Evolutionary conservation across 768 basidiomycete species (phyloP).

Genomic region (Rubroboletus satanas): DNA sequence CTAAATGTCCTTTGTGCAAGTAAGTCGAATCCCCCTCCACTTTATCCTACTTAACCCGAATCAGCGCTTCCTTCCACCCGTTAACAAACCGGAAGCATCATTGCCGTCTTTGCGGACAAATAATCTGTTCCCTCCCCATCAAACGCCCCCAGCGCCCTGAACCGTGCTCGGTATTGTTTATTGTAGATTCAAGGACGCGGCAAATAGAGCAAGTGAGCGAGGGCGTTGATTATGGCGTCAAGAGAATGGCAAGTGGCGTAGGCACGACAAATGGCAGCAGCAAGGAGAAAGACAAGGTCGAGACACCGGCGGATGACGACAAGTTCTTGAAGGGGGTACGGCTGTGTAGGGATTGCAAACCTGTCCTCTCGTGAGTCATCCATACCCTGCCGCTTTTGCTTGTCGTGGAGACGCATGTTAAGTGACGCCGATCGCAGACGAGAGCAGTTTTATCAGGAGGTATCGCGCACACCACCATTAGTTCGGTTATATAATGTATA

Average conservation of each 20-base stretch:
- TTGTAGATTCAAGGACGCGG: constrained; percentile 76
- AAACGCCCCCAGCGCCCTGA: constrained; percentile 64
- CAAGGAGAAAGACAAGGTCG: constrained; percentile 35
- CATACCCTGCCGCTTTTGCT: not conserved
- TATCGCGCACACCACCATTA: constrained; percentile 54
- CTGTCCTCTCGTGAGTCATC: constrained; percentile 69
- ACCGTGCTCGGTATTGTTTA: constrained; percentile 76
- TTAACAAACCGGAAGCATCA: constrained; percentile 95
- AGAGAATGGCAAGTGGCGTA: constrained; percentile 35
- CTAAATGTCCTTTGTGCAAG: constrained; percentile 84
- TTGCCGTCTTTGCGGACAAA: constrained; percentile 88
- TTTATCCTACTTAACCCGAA: constrained; percentile 5
- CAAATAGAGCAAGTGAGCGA: constrained; percentile 82
- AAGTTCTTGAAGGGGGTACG: constrained; percentile 87
- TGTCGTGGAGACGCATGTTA: not conserved
- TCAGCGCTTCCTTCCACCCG: constrained; percentile 73
- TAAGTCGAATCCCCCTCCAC: constrained; percentile 34
- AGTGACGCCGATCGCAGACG: constrained; percentile 43
- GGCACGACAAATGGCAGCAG: constrained; percentile 16
- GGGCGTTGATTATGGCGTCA: constrained; percentile 81
- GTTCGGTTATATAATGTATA: constrained; percentile 67
- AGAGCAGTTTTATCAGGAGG: constrained; percentile 74
- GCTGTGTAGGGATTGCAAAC: constrained; percentile 81
- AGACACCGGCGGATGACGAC: constrained; percentile 57
- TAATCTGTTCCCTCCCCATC: constrained; percentile 85